Conservation (phyloP, 345 rosid species). For the Litchi chinensis region DNA sequence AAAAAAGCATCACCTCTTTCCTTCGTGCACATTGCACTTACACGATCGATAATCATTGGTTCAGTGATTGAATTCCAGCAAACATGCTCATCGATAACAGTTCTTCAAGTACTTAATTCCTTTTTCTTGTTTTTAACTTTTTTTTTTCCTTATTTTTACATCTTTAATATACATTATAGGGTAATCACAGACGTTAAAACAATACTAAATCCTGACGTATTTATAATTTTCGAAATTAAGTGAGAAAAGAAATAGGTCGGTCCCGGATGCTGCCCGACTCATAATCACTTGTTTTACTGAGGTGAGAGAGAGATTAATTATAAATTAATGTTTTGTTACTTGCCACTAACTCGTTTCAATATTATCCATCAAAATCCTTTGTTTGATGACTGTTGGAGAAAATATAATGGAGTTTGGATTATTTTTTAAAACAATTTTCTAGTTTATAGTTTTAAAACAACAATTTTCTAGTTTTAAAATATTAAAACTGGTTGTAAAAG, state of each 20-base stretch:
- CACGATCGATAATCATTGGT: constrained; percentile 32
- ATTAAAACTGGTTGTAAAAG: too few species aligned
- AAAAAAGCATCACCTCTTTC: constrained; percentile 35
- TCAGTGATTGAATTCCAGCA: constrained; percentile 35
- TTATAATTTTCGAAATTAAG: not conserved
- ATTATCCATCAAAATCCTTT: too few species aligned
- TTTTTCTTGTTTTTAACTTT: not conserved
- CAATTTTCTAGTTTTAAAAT: too few species aligned
- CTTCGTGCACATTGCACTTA: constrained; percentile 16
- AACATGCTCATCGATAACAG: constrained; percentile 27
- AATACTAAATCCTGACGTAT: not conserved
- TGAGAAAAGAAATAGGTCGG: constrained; percentile 3
- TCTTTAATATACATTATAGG: too few species aligned
- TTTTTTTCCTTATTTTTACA: not conserved
- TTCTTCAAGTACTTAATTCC: not conserved
- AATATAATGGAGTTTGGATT: too few species aligned
- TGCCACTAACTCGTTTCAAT: too few species aligned
- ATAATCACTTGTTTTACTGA: constrained; percentile 24
- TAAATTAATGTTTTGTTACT: too few species aligned
- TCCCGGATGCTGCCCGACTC: constrained; percentile 36
- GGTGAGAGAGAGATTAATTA: not conserved
- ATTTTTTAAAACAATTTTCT: too few species aligned
- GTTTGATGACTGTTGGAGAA: too few species aligned
- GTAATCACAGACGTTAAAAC: not conserved
- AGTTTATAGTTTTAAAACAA: too few species aligned